These are phyloP conservation scores for Pleomassaria siparia DNA, from an alignment of 2,329 filamentous ascomycete species.

Conservation along the genomic window DNA sequence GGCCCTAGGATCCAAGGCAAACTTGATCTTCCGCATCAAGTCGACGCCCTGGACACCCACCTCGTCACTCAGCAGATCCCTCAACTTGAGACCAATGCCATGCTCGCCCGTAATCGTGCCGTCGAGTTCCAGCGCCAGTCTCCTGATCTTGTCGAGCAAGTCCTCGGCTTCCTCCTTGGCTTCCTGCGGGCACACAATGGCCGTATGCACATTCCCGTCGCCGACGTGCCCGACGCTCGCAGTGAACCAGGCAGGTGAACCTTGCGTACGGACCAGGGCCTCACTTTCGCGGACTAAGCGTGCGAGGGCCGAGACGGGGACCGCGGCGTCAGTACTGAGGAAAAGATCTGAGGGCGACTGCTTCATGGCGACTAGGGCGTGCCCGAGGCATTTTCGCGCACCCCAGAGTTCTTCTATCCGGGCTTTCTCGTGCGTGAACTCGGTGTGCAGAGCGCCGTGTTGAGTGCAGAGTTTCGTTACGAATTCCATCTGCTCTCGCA, in stretches of 20 bases:
- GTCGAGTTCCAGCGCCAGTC: constrained; percentile 77
- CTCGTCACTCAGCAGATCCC: constrained; percentile 77
- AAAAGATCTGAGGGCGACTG: constrained; percentile 60
- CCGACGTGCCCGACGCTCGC: constrained; percentile 71
- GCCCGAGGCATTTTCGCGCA: constrained; percentile 71
- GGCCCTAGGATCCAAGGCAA: constrained; percentile 71
- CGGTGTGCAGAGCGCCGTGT: constrained; percentile 59
- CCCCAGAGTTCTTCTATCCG: constrained; percentile 71
- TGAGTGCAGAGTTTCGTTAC: constrained; percentile 61
- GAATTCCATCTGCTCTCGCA: constrained; percentile 72
- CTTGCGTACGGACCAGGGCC: constrained; percentile 58
- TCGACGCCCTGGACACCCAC: constrained; percentile 72
- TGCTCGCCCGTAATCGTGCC: constrained; percentile 85
- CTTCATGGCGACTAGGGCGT: constrained; percentile 67
- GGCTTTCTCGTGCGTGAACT: constrained; percentile 62
- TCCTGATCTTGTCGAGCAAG: constrained; percentile 63
- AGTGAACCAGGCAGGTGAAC: constrained; percentile 31
- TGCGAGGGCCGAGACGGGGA: constrained; percentile 70
- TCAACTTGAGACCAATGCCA: constrained; percentile 78
- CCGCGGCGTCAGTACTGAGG: constrained; percentile 77
- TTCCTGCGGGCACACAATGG: constrained; percentile 29
- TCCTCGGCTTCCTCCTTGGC: constrained; percentile 27
- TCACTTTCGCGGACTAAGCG: constrained; percentile 75
- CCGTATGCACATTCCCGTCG: constrained; percentile 56
- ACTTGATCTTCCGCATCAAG: constrained; percentile 79